phyloP scores from a whole-genome alignment of 2,329 filamentous ascomycete species.

The Diplodia scrobiculata region DNA sequence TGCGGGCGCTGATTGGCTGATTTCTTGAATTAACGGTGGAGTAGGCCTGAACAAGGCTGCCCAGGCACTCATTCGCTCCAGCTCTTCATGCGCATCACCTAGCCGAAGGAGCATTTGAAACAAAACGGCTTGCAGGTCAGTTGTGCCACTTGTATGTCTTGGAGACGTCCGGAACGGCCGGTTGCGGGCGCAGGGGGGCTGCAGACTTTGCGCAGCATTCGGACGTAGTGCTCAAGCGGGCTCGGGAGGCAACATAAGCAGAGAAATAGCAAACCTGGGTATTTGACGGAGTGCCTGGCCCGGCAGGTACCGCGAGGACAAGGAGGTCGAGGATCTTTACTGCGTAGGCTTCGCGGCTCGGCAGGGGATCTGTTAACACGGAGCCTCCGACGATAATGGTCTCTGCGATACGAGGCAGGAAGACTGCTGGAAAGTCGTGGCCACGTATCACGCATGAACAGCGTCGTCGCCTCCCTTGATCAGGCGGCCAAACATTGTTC shows the following conservation, averaged over 20 bases:
- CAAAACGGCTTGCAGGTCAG: slow-evolving; percentile 14
- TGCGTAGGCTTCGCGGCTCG: background rate
- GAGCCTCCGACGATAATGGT: slow-evolving; percentile 8
- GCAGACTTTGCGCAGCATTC: background rate
- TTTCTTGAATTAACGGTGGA: slow-evolving; percentile 7
- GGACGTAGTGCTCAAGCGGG: background rate
- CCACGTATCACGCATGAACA: slow-evolving; percentile 6
- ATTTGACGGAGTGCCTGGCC: background rate
- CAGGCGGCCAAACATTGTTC: background rate
- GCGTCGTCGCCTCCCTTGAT: slow-evolving; percentile 10
- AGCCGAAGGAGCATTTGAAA: slow-evolving; percentile 13
- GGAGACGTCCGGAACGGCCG: background rate
- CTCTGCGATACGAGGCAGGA: slow-evolving; percentile 17
- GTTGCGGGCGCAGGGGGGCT: background rate
- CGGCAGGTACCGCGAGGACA: background rate
- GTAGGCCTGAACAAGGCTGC: background rate
- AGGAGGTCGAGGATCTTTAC: background rate
- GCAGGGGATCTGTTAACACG: background rate
- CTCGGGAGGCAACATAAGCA: background rate
- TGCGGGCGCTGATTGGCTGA: background rate
- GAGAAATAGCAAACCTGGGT: background rate
- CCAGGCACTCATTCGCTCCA: background rate
- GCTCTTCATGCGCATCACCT: background rate
- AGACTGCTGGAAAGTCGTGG: slow-evolving; percentile 14
- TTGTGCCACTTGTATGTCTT: slow-evolving; percentile 9